phyloP scores from a whole-genome alignment of 129 eudicot species.

The Flaveria trinervia region DNA sequence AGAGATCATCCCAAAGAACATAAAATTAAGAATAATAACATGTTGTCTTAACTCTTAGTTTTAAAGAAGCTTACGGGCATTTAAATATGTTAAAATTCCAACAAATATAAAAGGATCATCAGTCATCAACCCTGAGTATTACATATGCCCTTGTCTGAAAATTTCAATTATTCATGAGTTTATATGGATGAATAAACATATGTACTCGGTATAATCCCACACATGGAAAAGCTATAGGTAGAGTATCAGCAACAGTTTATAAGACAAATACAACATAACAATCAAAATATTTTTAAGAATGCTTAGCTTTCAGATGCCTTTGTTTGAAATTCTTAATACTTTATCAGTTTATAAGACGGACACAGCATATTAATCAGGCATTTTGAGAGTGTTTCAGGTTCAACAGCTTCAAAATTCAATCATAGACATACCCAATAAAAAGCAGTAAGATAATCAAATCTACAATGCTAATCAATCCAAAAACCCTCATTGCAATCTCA shows the following conservation, averaged over 20 bases:
- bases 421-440: too few relatives aligned
- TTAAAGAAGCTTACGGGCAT: neutral
- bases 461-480: too few relatives aligned
- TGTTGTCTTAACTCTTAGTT: neutral
- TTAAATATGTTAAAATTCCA: slow-evolving; percentile 1
- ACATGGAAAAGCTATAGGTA: too few relatives aligned
- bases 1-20: slow-evolving; percentile 3
- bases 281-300: slow-evolving; percentile 17
- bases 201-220: too few relatives aligned
- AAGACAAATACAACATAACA: neutral
- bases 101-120: slow-evolving; percentile 9
- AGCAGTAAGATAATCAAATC: too few relatives aligned
- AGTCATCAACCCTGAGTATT: slow-evolving; percentile 2
- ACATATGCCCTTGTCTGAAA: neutral
- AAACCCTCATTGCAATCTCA: too few relatives aligned
- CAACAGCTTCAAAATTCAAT: too few relatives aligned
- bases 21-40: neutral
- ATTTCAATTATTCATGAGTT: neutral
- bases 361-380: too few relatives aligned
- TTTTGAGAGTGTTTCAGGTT: too few relatives aligned
- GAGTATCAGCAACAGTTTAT: too few relatives aligned
- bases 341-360: too few relatives aligned
- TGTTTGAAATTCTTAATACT: neutral
- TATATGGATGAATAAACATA: neutral
- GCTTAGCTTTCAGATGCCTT: slow-evolving; percentile 2